These are phyloP conservation scores for Colletotrichum cordylinicola DNA, from an alignment of 2,329 filamentous ascomycete species.

Conservation along the genomic window DNA sequence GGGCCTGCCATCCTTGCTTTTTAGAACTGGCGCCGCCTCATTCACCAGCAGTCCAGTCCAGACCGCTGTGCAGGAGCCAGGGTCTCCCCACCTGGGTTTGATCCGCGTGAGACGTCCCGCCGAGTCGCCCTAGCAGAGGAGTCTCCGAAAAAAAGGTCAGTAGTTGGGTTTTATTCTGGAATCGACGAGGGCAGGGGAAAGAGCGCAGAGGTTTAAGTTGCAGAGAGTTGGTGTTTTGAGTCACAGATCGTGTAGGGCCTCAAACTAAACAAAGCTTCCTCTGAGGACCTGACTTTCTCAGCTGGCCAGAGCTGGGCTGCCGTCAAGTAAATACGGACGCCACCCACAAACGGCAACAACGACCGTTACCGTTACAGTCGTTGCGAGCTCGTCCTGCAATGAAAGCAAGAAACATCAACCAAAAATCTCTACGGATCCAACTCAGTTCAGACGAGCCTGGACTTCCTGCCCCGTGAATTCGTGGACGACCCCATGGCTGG, in stretches of 20 bases:
- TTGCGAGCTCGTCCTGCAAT: background rate
- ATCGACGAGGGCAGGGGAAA: no score
- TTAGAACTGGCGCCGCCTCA: background rate
- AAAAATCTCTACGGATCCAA: background rate
- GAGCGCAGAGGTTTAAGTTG: background rate
- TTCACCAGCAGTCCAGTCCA: background rate
- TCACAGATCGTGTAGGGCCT: background rate
- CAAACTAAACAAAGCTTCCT: background rate
- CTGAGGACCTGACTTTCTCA: background rate
- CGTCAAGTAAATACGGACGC: background rate
- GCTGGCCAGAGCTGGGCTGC: background rate
- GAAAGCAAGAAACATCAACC: background rate
- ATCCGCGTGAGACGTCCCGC: constrained; percentile 5
- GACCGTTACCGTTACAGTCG: background rate
- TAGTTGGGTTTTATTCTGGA: background rate
- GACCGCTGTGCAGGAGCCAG: constrained; percentile 1
- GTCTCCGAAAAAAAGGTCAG: background rate
- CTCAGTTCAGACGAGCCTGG: background rate
- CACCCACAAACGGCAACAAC: background rate
- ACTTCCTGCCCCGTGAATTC: background rate
- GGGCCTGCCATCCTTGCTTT: constrained; percentile 10
- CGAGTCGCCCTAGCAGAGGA: background rate
- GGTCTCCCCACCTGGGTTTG: constrained; percentile 6
- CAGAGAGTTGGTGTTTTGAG: background rate
- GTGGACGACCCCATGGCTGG: background rate